Percentiles rank a stretch among this genome's conserved stretches.
Conservation (phyloP, 2,329 filamentous ascomycete species). For the Alternaria gansuensis region DNA sequence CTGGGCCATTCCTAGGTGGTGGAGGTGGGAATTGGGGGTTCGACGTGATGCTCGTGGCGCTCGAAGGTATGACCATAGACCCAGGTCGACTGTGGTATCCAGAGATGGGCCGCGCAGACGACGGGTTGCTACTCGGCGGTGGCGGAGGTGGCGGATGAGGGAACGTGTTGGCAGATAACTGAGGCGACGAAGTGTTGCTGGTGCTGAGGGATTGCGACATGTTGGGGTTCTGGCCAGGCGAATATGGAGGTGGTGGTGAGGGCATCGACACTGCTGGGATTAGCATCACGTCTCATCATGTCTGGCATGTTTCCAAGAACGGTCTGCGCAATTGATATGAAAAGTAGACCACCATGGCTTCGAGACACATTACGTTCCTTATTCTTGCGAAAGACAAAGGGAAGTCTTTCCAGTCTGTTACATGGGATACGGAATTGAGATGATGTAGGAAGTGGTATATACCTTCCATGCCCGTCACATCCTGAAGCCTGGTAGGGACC, state of each 20-base stretch:
- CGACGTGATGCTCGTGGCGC: slow-evolving; percentile 47
- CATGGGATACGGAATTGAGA: slow-evolving; percentile 5
- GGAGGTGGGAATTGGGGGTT: slow-evolving; percentile 54
- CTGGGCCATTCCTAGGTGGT: slow-evolving; percentile 45
- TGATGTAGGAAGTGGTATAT: slow-evolving; percentile 25
- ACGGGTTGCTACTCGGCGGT: slow-evolving; percentile 40
- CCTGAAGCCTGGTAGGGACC: slow-evolving; percentile 45
- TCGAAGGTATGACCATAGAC: slow-evolving; percentile 47
- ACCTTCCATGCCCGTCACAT: slow-evolving; percentile 61
- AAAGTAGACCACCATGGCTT: slow-evolving; percentile 1
- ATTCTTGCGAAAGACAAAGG: slow-evolving; percentile 1
- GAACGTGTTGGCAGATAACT: slow-evolving; percentile 49
- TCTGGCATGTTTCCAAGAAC: slow-evolving; percentile 4
- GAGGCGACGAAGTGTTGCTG: slow-evolving; percentile 47
- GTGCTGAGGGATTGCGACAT: slow-evolving; percentile 44
- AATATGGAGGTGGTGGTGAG: slow-evolving; percentile 61
- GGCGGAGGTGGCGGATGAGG: slow-evolving; percentile 48
- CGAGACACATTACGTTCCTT: slow-evolving; percentile 4
- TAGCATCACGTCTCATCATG: slow-evolving; percentile 26
- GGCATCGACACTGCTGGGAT: slow-evolving; percentile 56
- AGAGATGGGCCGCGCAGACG: slow-evolving; percentile 43
- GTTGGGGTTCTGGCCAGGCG: slow-evolving; percentile 55
- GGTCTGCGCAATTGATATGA: slow-evolving; percentile 8
- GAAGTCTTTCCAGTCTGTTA: slow-evolving; percentile 8
- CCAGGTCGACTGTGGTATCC: slow-evolving; percentile 43